These are phyloP conservation scores for Botryosphaeria agaves DNA, from an alignment of 2,329 filamentous ascomycete species.

Conservation along the genomic window DNA sequence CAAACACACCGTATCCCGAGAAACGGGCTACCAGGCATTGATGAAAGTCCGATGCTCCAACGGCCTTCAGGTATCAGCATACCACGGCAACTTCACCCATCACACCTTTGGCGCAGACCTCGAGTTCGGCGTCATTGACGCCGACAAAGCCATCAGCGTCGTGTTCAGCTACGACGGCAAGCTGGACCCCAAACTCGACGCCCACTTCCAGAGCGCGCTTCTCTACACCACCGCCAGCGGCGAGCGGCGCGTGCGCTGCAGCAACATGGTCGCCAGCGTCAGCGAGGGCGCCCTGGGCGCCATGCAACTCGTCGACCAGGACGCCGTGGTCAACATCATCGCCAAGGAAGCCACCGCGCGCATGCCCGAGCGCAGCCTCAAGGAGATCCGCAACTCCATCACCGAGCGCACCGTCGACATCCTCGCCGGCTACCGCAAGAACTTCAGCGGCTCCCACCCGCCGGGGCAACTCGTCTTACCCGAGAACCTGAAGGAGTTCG, in stretches of 20 bases:
- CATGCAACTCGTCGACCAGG: constrained; percentile 91
- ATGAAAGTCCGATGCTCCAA: constrained; percentile 99
- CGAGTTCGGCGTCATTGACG: constrained; percentile 81
- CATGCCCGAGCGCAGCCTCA: constrained; percentile 57
- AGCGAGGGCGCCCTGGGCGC: constrained; percentile 67
- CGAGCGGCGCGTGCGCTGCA: constrained; percentile 78
- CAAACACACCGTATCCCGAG: constrained; percentile 66
- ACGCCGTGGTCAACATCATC: constrained; percentile 74
- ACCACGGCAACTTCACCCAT: constrained; percentile 92
- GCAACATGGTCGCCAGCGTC: constrained; percentile 83
- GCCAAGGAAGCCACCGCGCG: constrained; percentile 90
- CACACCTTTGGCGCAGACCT: constrained; percentile 90
- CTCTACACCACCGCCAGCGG: constrained; percentile 87
- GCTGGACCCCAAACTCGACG: constrained; percentile 89
- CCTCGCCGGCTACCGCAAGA: constrained; percentile 79
- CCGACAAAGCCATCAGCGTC: constrained; percentile 83
- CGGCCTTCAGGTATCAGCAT: constrained; percentile 80
- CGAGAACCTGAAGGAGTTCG: constrained; percentile 88
- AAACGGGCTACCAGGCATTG: constrained; percentile 86
- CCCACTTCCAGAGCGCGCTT: constrained; percentile 90
- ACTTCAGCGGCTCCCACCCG: constrained; percentile 73
- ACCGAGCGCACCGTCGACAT: constrained; percentile 90
- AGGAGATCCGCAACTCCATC: constrained; percentile 67
- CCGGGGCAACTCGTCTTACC: constrained; percentile 88
- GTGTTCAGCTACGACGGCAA: constrained; percentile 94